Percentiles rank a stretch among this genome's conserved stretches.
phyloP scores from a whole-genome alignment of 2,329 filamentous ascomycete species.

The Lanzia echinophila region DNA sequence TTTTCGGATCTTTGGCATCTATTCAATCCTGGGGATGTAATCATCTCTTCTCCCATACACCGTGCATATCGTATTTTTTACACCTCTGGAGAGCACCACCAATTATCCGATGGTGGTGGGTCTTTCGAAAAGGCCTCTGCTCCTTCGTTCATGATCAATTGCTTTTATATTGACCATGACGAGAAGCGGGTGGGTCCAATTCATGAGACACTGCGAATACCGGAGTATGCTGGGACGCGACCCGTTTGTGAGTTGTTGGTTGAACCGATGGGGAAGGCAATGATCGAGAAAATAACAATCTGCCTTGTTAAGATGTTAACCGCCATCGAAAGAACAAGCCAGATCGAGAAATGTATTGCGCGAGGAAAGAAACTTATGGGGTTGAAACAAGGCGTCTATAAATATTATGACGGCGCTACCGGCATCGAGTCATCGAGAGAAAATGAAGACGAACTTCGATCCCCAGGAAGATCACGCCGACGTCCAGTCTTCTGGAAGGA shows the following conservation, averaged over 20 bases:
- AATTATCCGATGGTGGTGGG: neutral
- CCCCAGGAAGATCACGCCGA: neutral
- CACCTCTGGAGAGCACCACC: neutral
- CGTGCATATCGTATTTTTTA: constrained; percentile 1
- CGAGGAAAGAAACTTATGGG: neutral
- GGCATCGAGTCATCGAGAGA: neutral
- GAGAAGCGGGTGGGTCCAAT: neutral
- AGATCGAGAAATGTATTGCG: neutral
- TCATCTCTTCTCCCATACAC: neutral
- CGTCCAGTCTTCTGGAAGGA: too few relatives aligned
- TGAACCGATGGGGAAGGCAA: neutral
- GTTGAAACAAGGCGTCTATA: neutral
- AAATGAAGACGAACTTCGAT: neutral
- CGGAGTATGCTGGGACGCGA: constrained; percentile 1
- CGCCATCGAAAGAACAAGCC: neutral
- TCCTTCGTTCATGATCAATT: too few relatives aligned
- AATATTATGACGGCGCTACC: neutral
- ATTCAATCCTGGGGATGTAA: constrained; percentile 7
- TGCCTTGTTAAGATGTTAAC: neutral
- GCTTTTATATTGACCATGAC: too few relatives aligned
- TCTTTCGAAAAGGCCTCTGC: neutral
- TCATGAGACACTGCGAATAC: constrained; percentile 2
- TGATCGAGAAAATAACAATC: neutral
- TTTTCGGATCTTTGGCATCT: constrained; percentile 10
- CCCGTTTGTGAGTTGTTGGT: neutral